phyloP scores from a whole-genome alignment of 2,329 filamentous ascomycete genomes.

The Calonectria henricotiae region DNA sequence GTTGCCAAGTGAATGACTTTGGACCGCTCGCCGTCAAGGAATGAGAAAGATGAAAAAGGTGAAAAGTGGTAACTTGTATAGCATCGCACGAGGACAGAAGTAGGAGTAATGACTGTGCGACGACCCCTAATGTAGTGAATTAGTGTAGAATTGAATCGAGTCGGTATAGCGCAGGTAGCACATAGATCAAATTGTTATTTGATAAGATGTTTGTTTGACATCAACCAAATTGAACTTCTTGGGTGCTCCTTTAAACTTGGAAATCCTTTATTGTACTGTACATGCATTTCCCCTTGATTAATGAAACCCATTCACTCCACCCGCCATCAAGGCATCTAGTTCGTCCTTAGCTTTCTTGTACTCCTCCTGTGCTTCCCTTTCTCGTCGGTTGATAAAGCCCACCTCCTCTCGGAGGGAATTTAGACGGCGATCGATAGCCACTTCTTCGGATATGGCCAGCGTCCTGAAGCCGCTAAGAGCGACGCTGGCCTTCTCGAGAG shows the following conservation, averaged over 20 bases:
- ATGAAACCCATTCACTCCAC: constrained; percentile 59
- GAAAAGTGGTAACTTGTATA: not conserved
- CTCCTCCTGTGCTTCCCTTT: constrained; percentile 91
- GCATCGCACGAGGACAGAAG: not conserved
- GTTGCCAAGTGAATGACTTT: constrained; percentile 26
- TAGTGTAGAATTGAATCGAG: not conserved
- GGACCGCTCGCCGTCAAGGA: not conserved
- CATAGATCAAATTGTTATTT: constrained; percentile 33
- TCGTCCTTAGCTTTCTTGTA: constrained; percentile 86
- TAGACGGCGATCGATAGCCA: constrained; percentile 80
- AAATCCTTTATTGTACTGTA: constrained; percentile 45
- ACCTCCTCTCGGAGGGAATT: constrained; percentile 88
- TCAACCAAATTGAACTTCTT: constrained; percentile 20
- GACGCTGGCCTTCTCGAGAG: constrained; percentile 80
- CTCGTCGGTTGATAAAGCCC: constrained; percentile 82
- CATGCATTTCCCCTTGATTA: constrained; percentile 48
- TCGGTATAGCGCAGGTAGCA: not conserved
- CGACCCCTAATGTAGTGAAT: not conserved
- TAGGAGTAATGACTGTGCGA: not conserved
- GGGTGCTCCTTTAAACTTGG: constrained; percentile 35
- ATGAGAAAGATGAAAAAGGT: not conserved
- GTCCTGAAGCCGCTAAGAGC: constrained; percentile 84
- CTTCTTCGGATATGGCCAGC: constrained; percentile 85
- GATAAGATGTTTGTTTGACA: constrained; percentile 11
- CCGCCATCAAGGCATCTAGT: constrained; percentile 72